Evolutionary conservation across 768 basidiomycete genomes (phyloP).

Genomic region (Lepiota brunneoincarnata): DNA sequence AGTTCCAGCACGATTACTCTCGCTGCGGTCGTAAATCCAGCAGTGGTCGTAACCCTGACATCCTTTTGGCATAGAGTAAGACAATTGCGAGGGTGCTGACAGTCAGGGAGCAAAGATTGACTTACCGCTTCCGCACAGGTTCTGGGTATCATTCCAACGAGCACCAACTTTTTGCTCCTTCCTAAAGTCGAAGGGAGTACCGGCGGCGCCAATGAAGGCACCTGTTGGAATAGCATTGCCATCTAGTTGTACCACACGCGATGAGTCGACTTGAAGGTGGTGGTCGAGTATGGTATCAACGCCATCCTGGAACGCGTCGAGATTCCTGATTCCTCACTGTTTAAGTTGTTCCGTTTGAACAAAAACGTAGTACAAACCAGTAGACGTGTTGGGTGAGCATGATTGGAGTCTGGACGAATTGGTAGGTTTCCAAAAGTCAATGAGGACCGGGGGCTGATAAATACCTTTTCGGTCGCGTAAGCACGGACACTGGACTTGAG

Average conservation of each 20-base stretch:
- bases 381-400: conserved; percentile 58
- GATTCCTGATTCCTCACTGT: conserved; percentile 32
- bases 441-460: neutral
- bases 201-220: conserved; percentile 22
- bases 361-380: conserved; percentile 29
- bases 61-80: conserved; percentile 21
- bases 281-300: conserved; percentile 32
- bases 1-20: conserved; percentile 25
- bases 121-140: conserved; percentile 27
- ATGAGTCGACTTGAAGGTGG: conserved; percentile 26
- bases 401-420: conserved; percentile 43
- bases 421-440: neutral
- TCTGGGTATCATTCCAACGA: conserved; percentile 30
- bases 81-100: no score
- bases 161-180: conserved; percentile 28
- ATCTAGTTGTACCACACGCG: conserved; percentile 37
- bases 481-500: conserved; percentile 43
- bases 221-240: conserved; percentile 39
- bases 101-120: neutral
- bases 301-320: conserved; percentile 49
- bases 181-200: conserved; percentile 42
- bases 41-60: conserved; percentile 49
- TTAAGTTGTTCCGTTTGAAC: neutral
- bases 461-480: conserved; percentile 40
- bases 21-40: conserved; percentile 44